phyloP scores from a whole-genome alignment of 257 asterid genomes.

The Knoxia roxburghii region DNA sequence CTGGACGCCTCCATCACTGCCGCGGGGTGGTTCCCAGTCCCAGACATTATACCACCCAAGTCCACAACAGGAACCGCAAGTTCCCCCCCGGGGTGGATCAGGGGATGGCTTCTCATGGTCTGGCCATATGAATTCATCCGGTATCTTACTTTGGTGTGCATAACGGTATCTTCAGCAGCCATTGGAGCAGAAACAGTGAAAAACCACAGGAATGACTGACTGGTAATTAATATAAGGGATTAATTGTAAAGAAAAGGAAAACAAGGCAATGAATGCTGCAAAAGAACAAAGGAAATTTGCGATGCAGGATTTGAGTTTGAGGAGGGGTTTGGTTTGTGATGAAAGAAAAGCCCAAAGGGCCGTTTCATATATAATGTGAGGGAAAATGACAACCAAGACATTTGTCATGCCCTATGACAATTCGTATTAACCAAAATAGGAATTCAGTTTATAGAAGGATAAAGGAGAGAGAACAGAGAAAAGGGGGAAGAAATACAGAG shows the following conservation, averaged over 20 bases:
- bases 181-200: constrained; percentile 34
- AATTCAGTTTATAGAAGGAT: too few species aligned
- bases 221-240: neutral
- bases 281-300: constrained; percentile 3
- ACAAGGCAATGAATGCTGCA: neutral
- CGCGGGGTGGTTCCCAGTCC: constrained; percentile 36
- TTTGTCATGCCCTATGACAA: too few species aligned
- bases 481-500: too few species aligned
- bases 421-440: too few species aligned
- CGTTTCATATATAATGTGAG: constrained; percentile 47
- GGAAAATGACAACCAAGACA: constrained; percentile 28
- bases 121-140: constrained; percentile 81
- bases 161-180: constrained; percentile 38
- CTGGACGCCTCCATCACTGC: constrained; percentile 42
- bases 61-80: constrained; percentile 64
- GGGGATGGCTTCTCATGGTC: constrained; percentile 66
- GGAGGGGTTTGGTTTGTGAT: constrained; percentile 29
- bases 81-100: constrained; percentile 30
- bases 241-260: neutral
- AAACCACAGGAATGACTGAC: neutral
- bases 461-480: too few species aligned
- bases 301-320: constrained; percentile 10
- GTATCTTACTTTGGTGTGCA: constrained; percentile 44
- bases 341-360: constrained; percentile 45
- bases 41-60: constrained; percentile 63